A percentile compares a stretch with the other conserved stretches of the same genome.
Evolutionary conservation across 768 basidiomycete species (phyloP).

Genomic region (Trametes cingulata): DNA sequence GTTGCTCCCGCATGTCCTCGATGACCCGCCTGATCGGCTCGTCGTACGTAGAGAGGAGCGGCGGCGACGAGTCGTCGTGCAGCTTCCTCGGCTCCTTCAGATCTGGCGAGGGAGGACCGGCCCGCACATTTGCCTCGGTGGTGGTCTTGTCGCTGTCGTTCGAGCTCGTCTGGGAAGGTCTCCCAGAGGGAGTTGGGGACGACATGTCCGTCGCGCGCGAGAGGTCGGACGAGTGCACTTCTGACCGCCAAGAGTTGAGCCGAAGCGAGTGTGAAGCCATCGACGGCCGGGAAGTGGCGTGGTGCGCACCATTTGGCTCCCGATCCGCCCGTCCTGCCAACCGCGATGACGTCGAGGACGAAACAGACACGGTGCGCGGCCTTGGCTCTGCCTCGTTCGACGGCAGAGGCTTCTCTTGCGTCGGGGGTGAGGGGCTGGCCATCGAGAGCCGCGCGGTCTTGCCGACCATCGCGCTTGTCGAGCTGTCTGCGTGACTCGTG

Average conservation of each 20-base stretch:
- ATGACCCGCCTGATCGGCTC: conserved; percentile 83
- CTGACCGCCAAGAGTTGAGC: conserved; percentile 30
- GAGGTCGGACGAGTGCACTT: conserved; percentile 16
- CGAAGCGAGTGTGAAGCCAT: conserved; percentile 9
- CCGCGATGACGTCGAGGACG: conserved; percentile 2
- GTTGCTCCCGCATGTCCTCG: conserved; percentile 93
- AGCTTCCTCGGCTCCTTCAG: conserved; percentile 53
- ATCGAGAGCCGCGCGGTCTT: conserved; percentile 19
- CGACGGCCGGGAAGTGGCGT: neutral
- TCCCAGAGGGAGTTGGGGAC: neutral
- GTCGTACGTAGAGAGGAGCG: conserved; percentile 58
- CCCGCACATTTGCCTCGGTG: neutral
- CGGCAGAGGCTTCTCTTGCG: neutral
- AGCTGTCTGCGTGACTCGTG: conserved; percentile 21
- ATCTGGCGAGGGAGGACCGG: conserved; percentile 11
- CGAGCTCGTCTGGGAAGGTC: neutral
- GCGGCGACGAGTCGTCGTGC: conserved; percentile 54
- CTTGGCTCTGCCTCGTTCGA: neutral
- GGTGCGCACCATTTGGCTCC: neutral
- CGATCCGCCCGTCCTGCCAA: neutral
- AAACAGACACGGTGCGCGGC: neutral
- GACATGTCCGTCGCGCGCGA: neutral
- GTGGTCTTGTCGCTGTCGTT: neutral
- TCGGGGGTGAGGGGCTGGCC: conserved; percentile 12
- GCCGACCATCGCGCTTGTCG: conserved; percentile 21